Evolutionary conservation across 768 basidiomycete species (phyloP).

Genomic region (Terana coerulea): DNA sequence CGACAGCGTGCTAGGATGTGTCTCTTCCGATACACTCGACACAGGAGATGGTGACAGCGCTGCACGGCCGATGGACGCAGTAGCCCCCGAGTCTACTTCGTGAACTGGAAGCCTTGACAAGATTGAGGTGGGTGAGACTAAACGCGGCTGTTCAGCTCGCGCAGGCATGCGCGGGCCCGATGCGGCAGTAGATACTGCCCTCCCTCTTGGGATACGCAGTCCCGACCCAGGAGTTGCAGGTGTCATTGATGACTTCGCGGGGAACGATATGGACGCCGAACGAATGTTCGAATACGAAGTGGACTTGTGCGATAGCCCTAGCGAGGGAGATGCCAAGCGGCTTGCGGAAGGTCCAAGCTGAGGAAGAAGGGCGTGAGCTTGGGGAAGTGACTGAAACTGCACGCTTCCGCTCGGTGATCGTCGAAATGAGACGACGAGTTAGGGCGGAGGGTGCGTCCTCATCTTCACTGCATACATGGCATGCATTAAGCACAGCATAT

Average conservation of each 20-base stretch:
- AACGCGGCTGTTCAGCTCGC: too few relatives aligned
- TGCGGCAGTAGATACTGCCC: constrained; percentile 2
- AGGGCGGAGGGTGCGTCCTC: constrained; percentile 38
- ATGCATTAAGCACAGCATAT: too few relatives aligned
- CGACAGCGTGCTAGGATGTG: too few relatives aligned
- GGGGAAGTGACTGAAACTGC: constrained; percentile 11
- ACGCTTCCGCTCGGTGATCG: constrained; percentile 24
- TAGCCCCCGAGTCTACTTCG: too few relatives aligned
- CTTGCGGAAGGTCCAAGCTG: background rate
- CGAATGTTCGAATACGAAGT: constrained; percentile 7
- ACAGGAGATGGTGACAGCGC: too few relatives aligned
- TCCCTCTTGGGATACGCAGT: constrained; percentile 5
- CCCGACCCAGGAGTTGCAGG: background rate
- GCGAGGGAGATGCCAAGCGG: constrained; percentile 7
- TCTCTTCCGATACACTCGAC: too few relatives aligned
- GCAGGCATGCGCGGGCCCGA: background rate
- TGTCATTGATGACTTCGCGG: background rate
- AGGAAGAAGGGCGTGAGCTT: background rate
- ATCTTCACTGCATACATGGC: constrained; percentile 39
- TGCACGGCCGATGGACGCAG: too few relatives aligned
- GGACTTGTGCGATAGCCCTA: background rate
- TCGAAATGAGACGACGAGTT: constrained; percentile 32
- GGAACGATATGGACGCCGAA: constrained; percentile 12
- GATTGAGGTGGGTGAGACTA: too few relatives aligned
- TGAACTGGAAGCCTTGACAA: too few relatives aligned